A percentile compares a stretch with the other conserved stretches of the same genome.
phyloP scores from a whole-genome alignment of 768 basidiomycete species.

The Pleurotus djamor region DNA sequence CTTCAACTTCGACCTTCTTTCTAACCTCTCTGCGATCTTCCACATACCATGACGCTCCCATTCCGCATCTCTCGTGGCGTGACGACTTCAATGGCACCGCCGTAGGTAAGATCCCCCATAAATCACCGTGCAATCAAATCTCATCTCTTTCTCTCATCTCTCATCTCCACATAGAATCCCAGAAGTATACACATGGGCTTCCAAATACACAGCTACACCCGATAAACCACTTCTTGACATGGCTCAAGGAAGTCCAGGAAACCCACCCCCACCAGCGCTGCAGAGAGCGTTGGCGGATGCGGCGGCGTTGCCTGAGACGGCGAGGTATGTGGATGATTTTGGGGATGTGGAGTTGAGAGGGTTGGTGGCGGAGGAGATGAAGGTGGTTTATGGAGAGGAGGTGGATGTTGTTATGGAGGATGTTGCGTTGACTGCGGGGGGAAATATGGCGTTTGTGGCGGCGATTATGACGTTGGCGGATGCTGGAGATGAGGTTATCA shows the following conservation, averaged over 20 bases:
- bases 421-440: conserved; percentile 68
- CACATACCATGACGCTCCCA: no score
- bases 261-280: conserved; percentile 53
- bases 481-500: conserved; percentile 66
- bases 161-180: conserved; percentile 46
- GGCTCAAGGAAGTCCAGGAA: conserved; percentile 75
- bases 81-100: no score
- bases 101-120: no score
- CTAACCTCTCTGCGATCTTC: no score
- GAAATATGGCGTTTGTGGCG: conserved; percentile 71
- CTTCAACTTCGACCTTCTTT: no score
- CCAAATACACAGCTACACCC: conserved; percentile 36
- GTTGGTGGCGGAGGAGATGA: no score
- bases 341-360: no score
- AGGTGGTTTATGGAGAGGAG: conserved; percentile 46
- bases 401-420: conserved; percentile 52
- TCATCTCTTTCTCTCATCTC: no score
- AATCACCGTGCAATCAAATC: no score
- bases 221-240: conserved; percentile 59
- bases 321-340: conserved; percentile 57
- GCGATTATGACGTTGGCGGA: conserved; percentile 64
- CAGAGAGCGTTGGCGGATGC: conserved; percentile 46
- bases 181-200: conserved; percentile 55
- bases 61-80: no score
- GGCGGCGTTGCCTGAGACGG: conserved; percentile 37